phyloP scores from a whole-genome alignment of 2,329 filamentous ascomycete species.

The Zasmidium angulare region DNA sequence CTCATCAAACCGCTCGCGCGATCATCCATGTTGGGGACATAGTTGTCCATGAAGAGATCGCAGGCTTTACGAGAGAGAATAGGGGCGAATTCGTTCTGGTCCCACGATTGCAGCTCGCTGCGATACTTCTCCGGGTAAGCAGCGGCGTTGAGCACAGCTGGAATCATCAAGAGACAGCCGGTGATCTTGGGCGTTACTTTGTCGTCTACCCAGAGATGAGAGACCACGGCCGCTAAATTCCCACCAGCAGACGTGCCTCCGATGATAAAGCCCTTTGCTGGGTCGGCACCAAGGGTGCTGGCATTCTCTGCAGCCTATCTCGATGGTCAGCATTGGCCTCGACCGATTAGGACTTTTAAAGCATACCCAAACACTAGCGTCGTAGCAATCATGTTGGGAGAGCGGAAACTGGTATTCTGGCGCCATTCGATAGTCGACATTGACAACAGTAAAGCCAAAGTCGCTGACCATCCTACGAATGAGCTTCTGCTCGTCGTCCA shows the following conservation, averaged over 20 bases:
- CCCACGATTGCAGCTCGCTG: conserved; percentile 42
- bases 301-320: conserved; percentile 43
- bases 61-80: conserved; percentile 27
- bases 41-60: conserved; percentile 24
- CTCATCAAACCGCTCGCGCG: conserved; percentile 30
- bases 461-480: neutral
- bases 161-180: conserved; percentile 49
- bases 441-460: conserved; percentile 50
- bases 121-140: conserved; percentile 42
- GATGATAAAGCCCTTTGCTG: conserved; percentile 48
- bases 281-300: conserved; percentile 39
- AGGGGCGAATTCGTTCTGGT: conserved; percentile 27
- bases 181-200: conserved; percentile 45
- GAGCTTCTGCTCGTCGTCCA: conserved; percentile 17
- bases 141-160: conserved; percentile 44
- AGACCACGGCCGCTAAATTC: conserved; percentile 41
- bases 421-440: conserved; percentile 60
- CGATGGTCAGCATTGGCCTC: conserved; percentile 11
- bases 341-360: no score
- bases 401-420: conserved; percentile 63
- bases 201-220: conserved; percentile 44
- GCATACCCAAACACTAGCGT: conserved; percentile 60
- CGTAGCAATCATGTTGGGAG: conserved; percentile 63
- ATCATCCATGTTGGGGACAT: conserved; percentile 27
- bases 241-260: conserved; percentile 50